Evolutionary conservation across 2,329 filamentous ascomycete species (phyloP).

Genomic region (Cordyceps cicadae): DNA sequence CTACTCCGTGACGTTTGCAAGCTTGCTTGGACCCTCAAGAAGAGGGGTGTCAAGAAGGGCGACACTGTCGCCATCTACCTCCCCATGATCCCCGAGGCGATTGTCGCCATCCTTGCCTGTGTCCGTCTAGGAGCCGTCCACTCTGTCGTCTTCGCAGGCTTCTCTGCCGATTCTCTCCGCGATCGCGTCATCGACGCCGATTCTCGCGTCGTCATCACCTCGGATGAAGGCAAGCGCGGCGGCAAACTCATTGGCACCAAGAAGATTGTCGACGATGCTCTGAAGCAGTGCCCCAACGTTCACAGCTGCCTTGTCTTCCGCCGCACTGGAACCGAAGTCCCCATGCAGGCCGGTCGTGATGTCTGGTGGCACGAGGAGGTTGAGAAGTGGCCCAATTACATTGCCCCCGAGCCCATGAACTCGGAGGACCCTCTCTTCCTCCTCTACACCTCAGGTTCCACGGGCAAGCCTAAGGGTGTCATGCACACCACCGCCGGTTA

Average conservation of each 20-base stretch:
- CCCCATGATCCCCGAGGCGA: conserved; percentile 95
- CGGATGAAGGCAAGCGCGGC: conserved; percentile 94
- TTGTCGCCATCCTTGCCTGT: conserved; percentile 86
- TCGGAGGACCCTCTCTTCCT: conserved; percentile 96
- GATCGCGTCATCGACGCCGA: conserved; percentile 89
- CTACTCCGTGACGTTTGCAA: conserved; percentile 86
- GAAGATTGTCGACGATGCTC: conserved; percentile 96
- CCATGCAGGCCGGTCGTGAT: conserved; percentile 82
- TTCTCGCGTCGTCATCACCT: conserved; percentile 91
- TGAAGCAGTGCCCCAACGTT: conserved; percentile 91
- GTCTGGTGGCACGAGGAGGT: conserved; percentile 99
- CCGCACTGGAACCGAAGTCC: conserved; percentile 87
- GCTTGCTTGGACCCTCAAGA: conserved; percentile 78
- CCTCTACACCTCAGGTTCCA: conserved; percentile 95
- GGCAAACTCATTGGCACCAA: conserved; percentile 97
- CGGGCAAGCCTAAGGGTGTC: conserved; percentile 96
- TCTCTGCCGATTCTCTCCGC: conserved; percentile 90
- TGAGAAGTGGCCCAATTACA: conserved; percentile 91
- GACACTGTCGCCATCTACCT: conserved; percentile 96
- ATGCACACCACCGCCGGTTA: conserved; percentile 97
- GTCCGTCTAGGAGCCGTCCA: conserved; percentile 89
- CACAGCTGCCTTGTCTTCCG: conserved; percentile 83
- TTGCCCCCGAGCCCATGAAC: conserved; percentile 79
- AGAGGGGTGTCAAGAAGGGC: conserved; percentile 94
- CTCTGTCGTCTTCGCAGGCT: conserved; percentile 96